Base-by-base conservation (phyloP, 2,329 filamentous ascomycete genomes). In the Chaetomium globosum region DNA sequence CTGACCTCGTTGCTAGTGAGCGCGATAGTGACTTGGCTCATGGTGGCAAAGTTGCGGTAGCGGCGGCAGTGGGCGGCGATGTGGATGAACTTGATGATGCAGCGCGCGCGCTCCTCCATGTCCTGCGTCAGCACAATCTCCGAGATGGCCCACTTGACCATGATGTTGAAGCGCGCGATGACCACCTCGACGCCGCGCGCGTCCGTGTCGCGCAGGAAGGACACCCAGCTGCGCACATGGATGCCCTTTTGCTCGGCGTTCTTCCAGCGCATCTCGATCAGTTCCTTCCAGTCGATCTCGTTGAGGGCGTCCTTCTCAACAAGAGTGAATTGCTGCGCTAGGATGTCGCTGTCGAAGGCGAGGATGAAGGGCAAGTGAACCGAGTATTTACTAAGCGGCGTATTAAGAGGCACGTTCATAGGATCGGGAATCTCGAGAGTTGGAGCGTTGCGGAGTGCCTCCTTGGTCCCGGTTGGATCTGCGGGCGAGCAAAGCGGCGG, bases 281-380 rank as follows among this genome's bases (percentile, higher is more conserved):
- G 81, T 71, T 95, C 91, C 74, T 90, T 92, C 91, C 91, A 95
- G 77, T 94, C 91, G 68, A 95, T 90, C 75, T 94, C 91, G 70
- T 92, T 91, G 26, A 95, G 80, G 0, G 91, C 91, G 74, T 94
- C 91, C 75, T 94, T 93, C 73, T 95, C 91, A 55, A 95, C 91
- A 39, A 95, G 82, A 0, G 91, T 94, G 70, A 95, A 91, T 71
- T 95, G 91, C 75, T 93, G 89, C 2, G 91, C 91, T 30, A 95
- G 82, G 3, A 89, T 80, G 70, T 92, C 87, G 6, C 91, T 92
- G 72, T 93, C 90, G 71, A 93, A 93, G 0, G 90, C 90, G 28
- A 95, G 81, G 63, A 93, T 88, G 75, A 95, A 95, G 0, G 91
- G 91, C 43, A 94, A 77, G 75, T 95, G 91, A 4, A 83, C 82